Percentiles rank a stretch among this genome's conserved stretches.
phyloP scores from a whole-genome alignment of 805 yeast species.

The Candida rishiriensis region DNA sequence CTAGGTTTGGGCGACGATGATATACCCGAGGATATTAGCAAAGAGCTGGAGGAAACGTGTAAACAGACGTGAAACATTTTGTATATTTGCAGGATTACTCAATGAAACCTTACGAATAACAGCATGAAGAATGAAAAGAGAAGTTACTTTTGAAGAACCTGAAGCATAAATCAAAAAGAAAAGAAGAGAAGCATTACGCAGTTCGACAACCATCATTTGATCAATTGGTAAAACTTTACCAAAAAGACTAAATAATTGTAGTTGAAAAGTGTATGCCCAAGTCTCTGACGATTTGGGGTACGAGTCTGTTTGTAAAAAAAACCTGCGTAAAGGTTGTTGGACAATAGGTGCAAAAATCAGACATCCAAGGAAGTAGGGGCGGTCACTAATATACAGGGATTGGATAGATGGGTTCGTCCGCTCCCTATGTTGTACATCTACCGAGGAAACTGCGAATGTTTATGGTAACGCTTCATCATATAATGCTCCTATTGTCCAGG shows the following conservation, averaged over 20 bases:
- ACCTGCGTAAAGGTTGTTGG: too few species aligned
- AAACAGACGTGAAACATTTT: slow-evolving; percentile 30
- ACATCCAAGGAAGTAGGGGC: slow-evolving; percentile 90
- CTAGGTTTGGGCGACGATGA: slow-evolving; percentile 45
- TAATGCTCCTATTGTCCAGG: slow-evolving; percentile 18
- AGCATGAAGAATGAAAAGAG: too few species aligned
- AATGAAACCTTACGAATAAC: too few species aligned
- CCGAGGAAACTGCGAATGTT: slow-evolving; percentile 98
- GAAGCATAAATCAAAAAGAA: background rate
- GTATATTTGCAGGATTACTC: too few species aligned
- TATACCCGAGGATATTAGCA: slow-evolving; percentile 48
- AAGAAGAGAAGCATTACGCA: background rate
- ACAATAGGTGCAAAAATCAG: slow-evolving; percentile 43
- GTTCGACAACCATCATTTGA: background rate
- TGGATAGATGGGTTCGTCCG: slow-evolving; percentile 55
- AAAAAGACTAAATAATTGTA: background rate
- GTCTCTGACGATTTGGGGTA: too few species aligned
- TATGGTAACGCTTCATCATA: slow-evolving; percentile 71
- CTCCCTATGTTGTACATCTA: slow-evolving; percentile 59
- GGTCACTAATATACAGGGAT: slow-evolving; percentile 79
- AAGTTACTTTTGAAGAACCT: background rate
- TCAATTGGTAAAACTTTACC: slow-evolving; percentile 1
- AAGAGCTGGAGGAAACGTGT: slow-evolving; percentile 55
- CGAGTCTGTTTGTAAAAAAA: too few species aligned
- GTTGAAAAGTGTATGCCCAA: too few species aligned